Conservation (phyloP, 2,329 filamentous ascomycete genomes). For the Aspergillus neoniger region DNA sequence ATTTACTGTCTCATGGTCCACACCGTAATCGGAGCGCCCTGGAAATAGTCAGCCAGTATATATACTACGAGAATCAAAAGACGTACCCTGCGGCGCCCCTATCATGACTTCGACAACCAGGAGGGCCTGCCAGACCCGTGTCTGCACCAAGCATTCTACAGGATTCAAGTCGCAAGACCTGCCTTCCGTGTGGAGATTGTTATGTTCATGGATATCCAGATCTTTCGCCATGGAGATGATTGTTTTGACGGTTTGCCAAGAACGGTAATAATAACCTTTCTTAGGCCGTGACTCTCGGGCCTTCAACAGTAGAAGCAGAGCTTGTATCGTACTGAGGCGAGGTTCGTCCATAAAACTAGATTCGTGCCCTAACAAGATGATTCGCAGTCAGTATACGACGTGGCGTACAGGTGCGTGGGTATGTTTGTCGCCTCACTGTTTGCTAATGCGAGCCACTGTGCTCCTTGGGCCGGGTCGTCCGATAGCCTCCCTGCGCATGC, state of each 20-base stretch:
- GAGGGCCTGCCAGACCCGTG: slow-evolving; percentile 84
- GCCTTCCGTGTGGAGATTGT: slow-evolving; percentile 72
- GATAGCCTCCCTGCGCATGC: slow-evolving; percentile 82
- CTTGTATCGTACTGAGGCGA: slow-evolving; percentile 86
- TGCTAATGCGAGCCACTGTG: slow-evolving; percentile 90
- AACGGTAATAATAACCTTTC: slow-evolving; percentile 92
- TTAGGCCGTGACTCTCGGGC: slow-evolving; percentile 90
- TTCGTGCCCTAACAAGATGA: slow-evolving; percentile 67
- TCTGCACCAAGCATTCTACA: slow-evolving; percentile 80
- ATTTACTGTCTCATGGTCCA: slow-evolving; percentile 75
- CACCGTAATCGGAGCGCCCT: slow-evolving; percentile 78
- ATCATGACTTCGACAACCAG: slow-evolving; percentile 90
- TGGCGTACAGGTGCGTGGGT: slow-evolving; percentile 3
- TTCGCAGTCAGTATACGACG: slow-evolving; percentile 25
- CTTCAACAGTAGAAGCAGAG: slow-evolving; percentile 82
- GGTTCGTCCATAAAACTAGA: slow-evolving; percentile 93
- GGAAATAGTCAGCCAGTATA: slow-evolving; percentile 18
- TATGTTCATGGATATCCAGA: slow-evolving; percentile 84
- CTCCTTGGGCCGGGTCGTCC: slow-evolving; percentile 79
- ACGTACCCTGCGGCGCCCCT: slow-evolving; percentile 82
- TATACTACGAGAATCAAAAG: not conserved
- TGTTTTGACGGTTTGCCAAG: slow-evolving; percentile 93
- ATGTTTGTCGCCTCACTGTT: slow-evolving; percentile 63
- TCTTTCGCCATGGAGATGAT: slow-evolving; percentile 93
- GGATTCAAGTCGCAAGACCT: slow-evolving; percentile 67